Percentiles rank a stretch among this genome's conserved stretches.
These are phyloP conservation scores for Acrocalymma vagum DNA, from an alignment of 2,329 filamentous ascomycete genomes.

Conservation along the genomic window DNA sequence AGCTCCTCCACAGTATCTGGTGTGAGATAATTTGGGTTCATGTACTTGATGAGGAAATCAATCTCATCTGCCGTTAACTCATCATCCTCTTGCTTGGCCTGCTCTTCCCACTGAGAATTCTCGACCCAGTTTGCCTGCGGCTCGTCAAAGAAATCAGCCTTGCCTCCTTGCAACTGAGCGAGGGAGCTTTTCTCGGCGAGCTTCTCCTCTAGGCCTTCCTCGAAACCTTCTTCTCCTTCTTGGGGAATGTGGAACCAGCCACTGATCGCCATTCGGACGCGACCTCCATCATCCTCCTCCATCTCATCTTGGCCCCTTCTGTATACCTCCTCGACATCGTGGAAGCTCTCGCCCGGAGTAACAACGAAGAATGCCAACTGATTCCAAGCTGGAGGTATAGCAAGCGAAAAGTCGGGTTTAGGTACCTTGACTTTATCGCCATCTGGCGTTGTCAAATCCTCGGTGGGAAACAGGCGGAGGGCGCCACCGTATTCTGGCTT, in stretches of 20 bases:
- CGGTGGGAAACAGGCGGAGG: conserved; percentile 82
- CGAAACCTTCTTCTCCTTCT: conserved; percentile 88
- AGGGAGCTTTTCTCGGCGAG: conserved; percentile 89
- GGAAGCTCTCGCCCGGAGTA: conserved; percentile 97
- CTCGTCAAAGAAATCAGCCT: conserved; percentile 87
- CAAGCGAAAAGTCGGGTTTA: conserved; percentile 77
- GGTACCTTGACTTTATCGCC: conserved; percentile 83
- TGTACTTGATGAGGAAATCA: conserved; percentile 88
- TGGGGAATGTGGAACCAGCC: conserved; percentile 99
- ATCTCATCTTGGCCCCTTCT: conserved; percentile 67
- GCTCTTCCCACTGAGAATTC: conserved; percentile 42
- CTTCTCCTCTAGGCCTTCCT: conserved; percentile 86
- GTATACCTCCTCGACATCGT: conserved; percentile 98
- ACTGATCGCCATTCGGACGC: conserved; percentile 95
- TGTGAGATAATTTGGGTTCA: conserved; percentile 88
- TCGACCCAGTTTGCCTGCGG: conserved; percentile 70
- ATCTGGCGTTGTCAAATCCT: conserved; percentile 69
- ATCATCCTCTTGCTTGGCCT: conserved; percentile 56
- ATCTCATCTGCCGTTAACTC: conserved; percentile 81
- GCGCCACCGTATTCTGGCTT: conserved; percentile 92
- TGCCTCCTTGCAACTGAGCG: conserved; percentile 85
- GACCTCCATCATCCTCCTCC: conserved; percentile 73
- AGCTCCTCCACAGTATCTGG: conserved; percentile 90
- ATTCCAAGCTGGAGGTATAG: conserved; percentile 95
- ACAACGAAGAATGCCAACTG: conserved; percentile 98